Conservation (phyloP, 2,329 filamentous ascomycete species). For the Ophiostoma novo-ulmi region DNA sequence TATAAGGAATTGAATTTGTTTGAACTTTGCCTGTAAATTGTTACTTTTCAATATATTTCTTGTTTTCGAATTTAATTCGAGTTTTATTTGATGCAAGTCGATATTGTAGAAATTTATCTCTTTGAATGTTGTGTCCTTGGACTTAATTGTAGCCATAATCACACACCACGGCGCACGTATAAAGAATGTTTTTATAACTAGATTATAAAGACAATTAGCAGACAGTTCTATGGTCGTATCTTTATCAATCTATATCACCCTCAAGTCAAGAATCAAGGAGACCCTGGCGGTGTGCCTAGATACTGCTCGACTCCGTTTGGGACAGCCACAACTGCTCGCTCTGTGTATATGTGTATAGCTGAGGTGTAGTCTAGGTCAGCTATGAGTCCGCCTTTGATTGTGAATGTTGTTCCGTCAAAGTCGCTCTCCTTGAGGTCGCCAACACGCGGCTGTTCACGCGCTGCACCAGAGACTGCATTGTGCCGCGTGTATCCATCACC, state of each 20-base stretch:
- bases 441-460: not conserved
- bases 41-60: too few relatives aligned
- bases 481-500: conserved; percentile 1
- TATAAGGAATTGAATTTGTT: not conserved
- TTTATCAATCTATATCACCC: not conserved
- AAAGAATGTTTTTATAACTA: not conserved
- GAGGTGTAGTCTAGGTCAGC: conserved; percentile 39
- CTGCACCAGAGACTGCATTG: not conserved
- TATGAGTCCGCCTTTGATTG: conserved; percentile 43
- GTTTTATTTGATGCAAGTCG: too few relatives aligned
- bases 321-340: not conserved
- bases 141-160: too few relatives aligned
- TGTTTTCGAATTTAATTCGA: too few relatives aligned
- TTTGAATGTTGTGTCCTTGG: too few relatives aligned
- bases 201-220: too few relatives aligned
- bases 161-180: not conserved
- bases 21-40: not conserved
- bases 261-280: not conserved
- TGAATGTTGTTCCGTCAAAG: conserved; percentile 32
- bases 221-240: too few relatives aligned
- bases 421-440: not conserved
- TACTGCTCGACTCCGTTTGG: conserved; percentile 2
- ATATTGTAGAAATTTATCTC: too few relatives aligned
- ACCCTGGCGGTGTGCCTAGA: not conserved
- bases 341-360: conserved; percentile 44